Percentiles rank a stretch among this genome's conserved stretches.
These are phyloP conservation scores for Sclerotinia trifoliorum DNA, from an alignment of 2,329 filamentous ascomycete species.

Conservation along the genomic window DNA sequence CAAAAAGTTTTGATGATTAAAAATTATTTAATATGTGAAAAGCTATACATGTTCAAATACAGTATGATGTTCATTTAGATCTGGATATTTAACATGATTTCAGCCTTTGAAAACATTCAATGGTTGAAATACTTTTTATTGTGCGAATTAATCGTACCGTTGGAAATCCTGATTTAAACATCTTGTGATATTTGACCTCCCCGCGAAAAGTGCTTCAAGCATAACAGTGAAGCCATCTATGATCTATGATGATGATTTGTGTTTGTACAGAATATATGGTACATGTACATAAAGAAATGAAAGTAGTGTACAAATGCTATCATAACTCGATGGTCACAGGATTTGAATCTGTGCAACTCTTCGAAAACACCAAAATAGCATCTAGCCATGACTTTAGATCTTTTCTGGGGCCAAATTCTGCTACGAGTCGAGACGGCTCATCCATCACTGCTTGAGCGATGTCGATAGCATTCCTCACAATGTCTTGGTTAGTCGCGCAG, in stretches of 20 bases:
- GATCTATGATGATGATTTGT: background rate
- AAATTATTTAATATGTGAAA: no score
- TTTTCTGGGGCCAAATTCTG: slow-evolving; percentile 16
- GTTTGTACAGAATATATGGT: background rate
- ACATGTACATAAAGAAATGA: background rate
- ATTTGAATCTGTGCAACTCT: background rate
- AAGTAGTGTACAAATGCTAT: background rate
- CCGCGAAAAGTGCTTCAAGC: no score
- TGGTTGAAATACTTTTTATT: no score
- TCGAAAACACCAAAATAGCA: background rate
- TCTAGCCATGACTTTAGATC: background rate
- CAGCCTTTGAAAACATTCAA: no score
- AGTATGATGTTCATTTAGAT: no score
- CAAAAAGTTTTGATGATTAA: no score
- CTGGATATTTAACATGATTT: no score
- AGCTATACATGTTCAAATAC: no score
- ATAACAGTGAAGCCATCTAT: background rate
- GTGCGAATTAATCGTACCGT: no score
- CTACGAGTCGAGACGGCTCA: slow-evolving; percentile 18
- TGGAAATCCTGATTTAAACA: background rate
- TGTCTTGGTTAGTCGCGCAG: background rate
- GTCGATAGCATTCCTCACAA: background rate
- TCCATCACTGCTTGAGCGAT: slow-evolving; percentile 8
- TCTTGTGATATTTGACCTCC: background rate
- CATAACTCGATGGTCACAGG: background rate